A percentile compares a stretch with the other conserved stretches of the same genome.
phyloP scores from a whole-genome alignment of 208 protist species.

The Leishmania lainsoni region DNA sequence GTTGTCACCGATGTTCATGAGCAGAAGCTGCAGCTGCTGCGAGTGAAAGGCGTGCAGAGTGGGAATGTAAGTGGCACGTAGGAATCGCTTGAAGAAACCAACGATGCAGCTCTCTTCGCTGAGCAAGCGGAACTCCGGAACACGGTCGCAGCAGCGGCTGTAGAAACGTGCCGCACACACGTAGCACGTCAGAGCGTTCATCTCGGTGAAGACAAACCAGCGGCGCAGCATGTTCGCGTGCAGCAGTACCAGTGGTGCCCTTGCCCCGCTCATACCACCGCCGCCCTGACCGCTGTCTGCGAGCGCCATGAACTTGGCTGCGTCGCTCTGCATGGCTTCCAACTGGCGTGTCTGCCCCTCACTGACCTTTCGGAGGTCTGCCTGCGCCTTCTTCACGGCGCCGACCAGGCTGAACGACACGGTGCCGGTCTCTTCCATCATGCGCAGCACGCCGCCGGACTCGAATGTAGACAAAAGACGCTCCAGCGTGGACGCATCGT shows the following conservation, averaged over 20 bases:
- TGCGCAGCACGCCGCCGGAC: slow-evolving; percentile 61
- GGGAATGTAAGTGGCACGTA: slow-evolving; percentile 71
- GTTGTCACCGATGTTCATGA: slow-evolving; percentile 44
- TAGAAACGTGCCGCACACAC: slow-evolving; percentile 68
- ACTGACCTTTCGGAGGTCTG: slow-evolving; percentile 43
- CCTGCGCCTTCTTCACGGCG: slow-evolving; percentile 70
- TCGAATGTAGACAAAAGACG: slow-evolving; percentile 59
- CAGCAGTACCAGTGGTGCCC: slow-evolving; percentile 47
- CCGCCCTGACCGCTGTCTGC: slow-evolving; percentile 30
- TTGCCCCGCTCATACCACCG: slow-evolving; percentile 15
- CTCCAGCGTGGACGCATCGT: slow-evolving; percentile 56
- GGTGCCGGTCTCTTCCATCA: slow-evolving; percentile 76
- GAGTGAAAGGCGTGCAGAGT: slow-evolving; percentile 72
- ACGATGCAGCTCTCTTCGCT: slow-evolving; percentile 58
- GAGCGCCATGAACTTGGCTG: slow-evolving; percentile 36
- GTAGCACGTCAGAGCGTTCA: slow-evolving; percentile 90
- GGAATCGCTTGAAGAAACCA: slow-evolving; percentile 69
- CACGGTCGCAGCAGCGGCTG: slow-evolving; percentile 56
- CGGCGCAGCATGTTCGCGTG: slow-evolving; percentile 59
- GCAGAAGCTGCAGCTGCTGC: slow-evolving; percentile 63
- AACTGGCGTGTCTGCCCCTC: slow-evolving; percentile 51
- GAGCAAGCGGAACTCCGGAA: slow-evolving; percentile 42
- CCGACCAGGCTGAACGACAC: slow-evolving; percentile 82
- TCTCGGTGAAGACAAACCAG: slow-evolving; percentile 86
- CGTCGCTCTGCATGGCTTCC: slow-evolving; percentile 48